Percentiles rank a stretch among this genome's conserved stretches.
phyloP scores from a whole-genome alignment of 768 basidiomycete genomes.

The Hericium coralloides region DNA sequence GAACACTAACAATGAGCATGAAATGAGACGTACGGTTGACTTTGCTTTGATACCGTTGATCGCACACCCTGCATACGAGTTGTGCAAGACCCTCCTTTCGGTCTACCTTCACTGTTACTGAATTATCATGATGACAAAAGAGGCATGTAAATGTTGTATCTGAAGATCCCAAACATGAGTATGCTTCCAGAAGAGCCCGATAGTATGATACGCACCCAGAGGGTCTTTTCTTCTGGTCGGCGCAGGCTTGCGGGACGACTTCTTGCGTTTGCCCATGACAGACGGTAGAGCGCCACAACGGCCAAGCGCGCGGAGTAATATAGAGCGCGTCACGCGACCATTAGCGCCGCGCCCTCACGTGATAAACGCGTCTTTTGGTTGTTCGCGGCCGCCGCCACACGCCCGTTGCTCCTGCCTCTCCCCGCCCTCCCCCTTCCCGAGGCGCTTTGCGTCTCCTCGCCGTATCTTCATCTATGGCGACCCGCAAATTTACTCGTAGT shows the following conservation, averaged over 20 bases:
- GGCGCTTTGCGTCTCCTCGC: not conserved
- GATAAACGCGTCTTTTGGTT: slow-evolving; percentile 17
- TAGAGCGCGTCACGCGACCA: slow-evolving; percentile 2
- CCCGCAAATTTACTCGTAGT: slow-evolving; percentile 49
- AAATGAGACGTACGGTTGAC: slow-evolving; percentile 57
- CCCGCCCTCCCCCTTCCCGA: not conserved
- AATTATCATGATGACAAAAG: slow-evolving; percentile 87
- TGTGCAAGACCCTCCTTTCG: slow-evolving; percentile 79
- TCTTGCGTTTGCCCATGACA: slow-evolving; percentile 84
- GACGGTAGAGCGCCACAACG: not conserved
- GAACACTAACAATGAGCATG: slow-evolving; percentile 13
- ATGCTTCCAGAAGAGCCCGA: not conserved
- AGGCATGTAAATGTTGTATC: slow-evolving; percentile 82
- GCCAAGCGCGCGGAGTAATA: not conserved
- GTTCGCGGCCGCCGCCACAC: not conserved
- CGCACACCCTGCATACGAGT: slow-evolving; percentile 76
- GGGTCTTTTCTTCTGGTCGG: slow-evolving; percentile 60
- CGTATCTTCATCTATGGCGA: slow-evolving; percentile 37
- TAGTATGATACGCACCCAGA: slow-evolving; percentile 42
- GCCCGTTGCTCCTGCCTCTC: not conserved
- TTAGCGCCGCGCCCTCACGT: slow-evolving; percentile 5
- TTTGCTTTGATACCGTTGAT: slow-evolving; percentile 83
- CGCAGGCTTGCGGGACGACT: slow-evolving; percentile 75
- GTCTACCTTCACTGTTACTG: slow-evolving; percentile 78
- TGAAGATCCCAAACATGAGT: slow-evolving; percentile 20